phyloP scores from a whole-genome alignment of 202 grass and related monocot genomes.

The Eragrostis tef region DNA sequence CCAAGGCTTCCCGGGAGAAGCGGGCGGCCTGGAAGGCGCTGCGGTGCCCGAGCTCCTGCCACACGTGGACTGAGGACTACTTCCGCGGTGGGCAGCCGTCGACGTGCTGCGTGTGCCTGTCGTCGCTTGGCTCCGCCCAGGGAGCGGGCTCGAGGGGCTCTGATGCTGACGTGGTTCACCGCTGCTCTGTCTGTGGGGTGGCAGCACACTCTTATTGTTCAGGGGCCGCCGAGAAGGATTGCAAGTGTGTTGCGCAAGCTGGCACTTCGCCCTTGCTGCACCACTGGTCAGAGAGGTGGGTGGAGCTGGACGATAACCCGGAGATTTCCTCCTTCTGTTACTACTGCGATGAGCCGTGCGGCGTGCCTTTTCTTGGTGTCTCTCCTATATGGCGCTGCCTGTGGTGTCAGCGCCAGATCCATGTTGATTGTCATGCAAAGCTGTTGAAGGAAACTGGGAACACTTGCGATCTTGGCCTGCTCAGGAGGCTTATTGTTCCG shows the following conservation, averaged over 20 bases:
- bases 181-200: constrained; percentile 70
- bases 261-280: constrained; percentile 62
- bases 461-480: constrained; percentile 72
- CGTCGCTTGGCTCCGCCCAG: constrained; percentile 42
- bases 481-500: constrained; percentile 73
- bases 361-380: constrained; percentile 70
- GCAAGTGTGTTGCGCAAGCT: constrained; percentile 81
- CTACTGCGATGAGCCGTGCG: constrained; percentile 76
- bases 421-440: constrained; percentile 84
- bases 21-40: constrained; percentile 49
- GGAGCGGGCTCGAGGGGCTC: constrained; percentile 25
- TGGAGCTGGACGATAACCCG: constrained; percentile 59
- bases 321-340: constrained; percentile 75
- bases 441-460: constrained; percentile 62
- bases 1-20: constrained; percentile 76
- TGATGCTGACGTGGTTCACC: constrained; percentile 37
- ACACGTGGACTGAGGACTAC: constrained; percentile 61
- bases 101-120: constrained; percentile 73
- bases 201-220: constrained; percentile 65
- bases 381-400: constrained; percentile 92
- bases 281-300: constrained; percentile 95
- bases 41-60: constrained; percentile 67
- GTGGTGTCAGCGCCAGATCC: constrained; percentile 84
- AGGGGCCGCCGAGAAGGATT: constrained; percentile 52
- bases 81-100: constrained; percentile 55